Evolutionary conservation across 164 flowering plant genomes (phyloP).

Genomic region (Vitis rupestris): DNA sequence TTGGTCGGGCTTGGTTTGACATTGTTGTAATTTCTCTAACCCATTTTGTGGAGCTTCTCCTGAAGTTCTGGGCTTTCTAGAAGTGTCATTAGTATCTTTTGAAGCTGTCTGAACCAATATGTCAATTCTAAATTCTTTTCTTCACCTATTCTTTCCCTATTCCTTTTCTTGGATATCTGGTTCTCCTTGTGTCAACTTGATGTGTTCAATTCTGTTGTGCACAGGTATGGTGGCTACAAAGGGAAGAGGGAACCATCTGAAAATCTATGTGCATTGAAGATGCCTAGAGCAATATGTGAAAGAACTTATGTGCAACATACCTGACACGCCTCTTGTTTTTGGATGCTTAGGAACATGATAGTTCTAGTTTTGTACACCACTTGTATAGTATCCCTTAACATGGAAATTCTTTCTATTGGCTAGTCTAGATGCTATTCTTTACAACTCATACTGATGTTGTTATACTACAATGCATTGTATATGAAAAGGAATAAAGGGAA

Average conservation of each 20-base stretch:
- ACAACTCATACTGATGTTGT: slow-evolving; percentile 6
- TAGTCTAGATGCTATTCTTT: slow-evolving; percentile 11
- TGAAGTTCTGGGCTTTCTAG: no score
- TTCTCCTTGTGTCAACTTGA: slow-evolving; percentile 42
- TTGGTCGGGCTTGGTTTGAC: no score
- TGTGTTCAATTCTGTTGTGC: slow-evolving; percentile 32
- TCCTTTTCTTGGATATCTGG: background rate
- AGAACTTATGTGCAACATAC: slow-evolving; percentile 14
- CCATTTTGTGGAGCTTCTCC: no score
- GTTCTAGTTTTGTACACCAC: slow-evolving; percentile 11
- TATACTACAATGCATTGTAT: slow-evolving; percentile 5
- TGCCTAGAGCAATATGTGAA: slow-evolving; percentile 25
- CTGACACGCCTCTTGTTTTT: background rate
- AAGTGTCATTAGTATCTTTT: no score
- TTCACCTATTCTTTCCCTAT: background rate
- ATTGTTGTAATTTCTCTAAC: no score
- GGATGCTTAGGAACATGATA: slow-evolving; percentile 13
- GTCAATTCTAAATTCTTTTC: background rate
- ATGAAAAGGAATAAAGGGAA: slow-evolving; percentile 9
- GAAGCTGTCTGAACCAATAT: background rate
- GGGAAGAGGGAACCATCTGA: slow-evolving; percentile 36
- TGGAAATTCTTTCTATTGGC: slow-evolving; percentile 14
- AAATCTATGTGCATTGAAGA: slow-evolving; percentile 41
- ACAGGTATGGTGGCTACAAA: slow-evolving; percentile 50
- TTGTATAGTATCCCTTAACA: slow-evolving; percentile 15